phyloP scores from a whole-genome alignment of 2,329 filamentous ascomycete genomes.

The Knufia fluminis region DNA sequence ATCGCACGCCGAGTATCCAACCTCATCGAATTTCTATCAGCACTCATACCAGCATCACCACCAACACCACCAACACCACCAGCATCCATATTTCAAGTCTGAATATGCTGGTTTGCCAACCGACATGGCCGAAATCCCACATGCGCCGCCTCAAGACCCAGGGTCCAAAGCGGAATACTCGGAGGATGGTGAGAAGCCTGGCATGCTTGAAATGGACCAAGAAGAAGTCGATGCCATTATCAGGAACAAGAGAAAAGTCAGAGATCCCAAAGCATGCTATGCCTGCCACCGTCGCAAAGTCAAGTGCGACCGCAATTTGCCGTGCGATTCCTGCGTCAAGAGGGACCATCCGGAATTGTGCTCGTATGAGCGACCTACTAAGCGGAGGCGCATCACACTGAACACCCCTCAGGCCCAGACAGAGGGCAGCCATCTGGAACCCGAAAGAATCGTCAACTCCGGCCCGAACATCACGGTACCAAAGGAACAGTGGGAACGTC shows the following conservation, averaged over 20 bases:
- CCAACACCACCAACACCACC: background rate
- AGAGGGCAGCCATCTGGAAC: constrained; percentile 11
- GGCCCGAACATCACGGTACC: constrained; percentile 22
- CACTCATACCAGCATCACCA: background rate
- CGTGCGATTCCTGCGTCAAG: constrained; percentile 41
- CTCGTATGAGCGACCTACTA: constrained; percentile 40
- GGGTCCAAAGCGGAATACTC: constrained; percentile 12
- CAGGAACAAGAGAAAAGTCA: constrained; percentile 38
- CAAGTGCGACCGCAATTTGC: constrained; percentile 41
- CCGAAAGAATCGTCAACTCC: constrained; percentile 12
- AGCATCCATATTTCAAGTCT: constrained; percentile 7
- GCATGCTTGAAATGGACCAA: constrained; percentile 32
- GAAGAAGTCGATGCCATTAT: constrained; percentile 40
- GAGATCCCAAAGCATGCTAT: constrained; percentile 34
- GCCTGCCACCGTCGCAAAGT: constrained; percentile 27
- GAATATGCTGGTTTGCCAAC: constrained; percentile 5
- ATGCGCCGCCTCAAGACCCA: background rate
- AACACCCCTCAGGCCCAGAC: constrained; percentile 8
- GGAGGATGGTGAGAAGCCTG: constrained; percentile 15
- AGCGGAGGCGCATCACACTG: constrained; percentile 32
- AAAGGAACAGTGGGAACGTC: constrained; percentile 22
- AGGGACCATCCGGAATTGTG: constrained; percentile 41
- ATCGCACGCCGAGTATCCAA: background rate
- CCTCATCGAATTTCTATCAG: background rate
- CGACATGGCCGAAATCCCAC: constrained; percentile 7